A percentile compares a stretch with the other conserved stretches of the same genome.
These are phyloP conservation scores for Kandelia obovata DNA, from an alignment of 345 rosid genomes.

Conservation along the genomic window DNA sequence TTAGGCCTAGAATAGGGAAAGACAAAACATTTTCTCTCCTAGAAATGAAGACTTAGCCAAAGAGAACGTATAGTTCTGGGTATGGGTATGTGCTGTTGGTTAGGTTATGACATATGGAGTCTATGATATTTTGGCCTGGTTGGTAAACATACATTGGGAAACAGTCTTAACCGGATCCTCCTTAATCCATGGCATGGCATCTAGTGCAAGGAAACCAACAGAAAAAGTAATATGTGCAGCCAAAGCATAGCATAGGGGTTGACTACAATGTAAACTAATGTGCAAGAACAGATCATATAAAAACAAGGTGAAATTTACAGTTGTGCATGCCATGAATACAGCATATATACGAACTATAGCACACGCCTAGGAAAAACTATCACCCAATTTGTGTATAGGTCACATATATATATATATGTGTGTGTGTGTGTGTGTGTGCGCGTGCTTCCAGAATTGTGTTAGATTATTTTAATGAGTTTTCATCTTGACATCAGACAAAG, in stretches of 20 bases:
- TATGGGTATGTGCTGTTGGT: not conserved
- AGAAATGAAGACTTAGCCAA: not conserved
- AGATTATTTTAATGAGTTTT: slow-evolving; percentile 7
- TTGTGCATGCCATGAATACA: slow-evolving; percentile 1
- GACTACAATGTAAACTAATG: slow-evolving; percentile 28
- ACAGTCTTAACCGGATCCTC: slow-evolving; percentile 13
- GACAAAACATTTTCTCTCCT: not conserved
- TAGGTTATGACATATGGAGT: not conserved
- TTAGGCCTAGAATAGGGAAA: slow-evolving; percentile 16
- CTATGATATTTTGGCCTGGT: not conserved
- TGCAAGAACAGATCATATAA: not conserved
- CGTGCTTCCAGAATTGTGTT: not conserved
- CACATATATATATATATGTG: too few species aligned
- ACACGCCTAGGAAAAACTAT: not conserved
- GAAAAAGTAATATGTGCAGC: not conserved
- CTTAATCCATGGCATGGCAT: slow-evolving; percentile 34
- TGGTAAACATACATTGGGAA: slow-evolving; percentile 15
- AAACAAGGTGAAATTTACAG: not conserved
- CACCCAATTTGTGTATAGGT: too few species aligned
- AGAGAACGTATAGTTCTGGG: not conserved
- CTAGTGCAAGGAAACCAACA: slow-evolving; percentile 17
- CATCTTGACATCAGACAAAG: not conserved
- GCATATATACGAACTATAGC: not conserved
- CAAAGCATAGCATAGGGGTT: slow-evolving; percentile 29
- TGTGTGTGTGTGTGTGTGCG: too few species aligned